Conservation (phyloP, 202 grass and related monocot genomes). For the Carex arenaria region DNA sequence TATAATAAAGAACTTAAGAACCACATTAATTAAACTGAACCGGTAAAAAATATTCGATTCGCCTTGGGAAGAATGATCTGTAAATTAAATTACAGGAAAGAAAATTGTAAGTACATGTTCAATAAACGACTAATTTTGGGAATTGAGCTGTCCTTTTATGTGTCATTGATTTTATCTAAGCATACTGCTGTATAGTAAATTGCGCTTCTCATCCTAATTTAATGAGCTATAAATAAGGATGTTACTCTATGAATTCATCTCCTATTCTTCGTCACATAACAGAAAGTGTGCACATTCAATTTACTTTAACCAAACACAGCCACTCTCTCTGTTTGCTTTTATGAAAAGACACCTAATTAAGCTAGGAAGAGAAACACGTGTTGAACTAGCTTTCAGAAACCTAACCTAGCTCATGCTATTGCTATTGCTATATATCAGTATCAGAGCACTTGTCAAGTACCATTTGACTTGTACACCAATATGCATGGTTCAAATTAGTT, state of each 20-base stretch:
- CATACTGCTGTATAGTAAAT: constrained; percentile 12
- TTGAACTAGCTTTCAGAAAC: constrained; percentile 9
- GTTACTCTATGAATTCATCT: constrained; percentile 15
- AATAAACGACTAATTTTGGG: constrained; percentile 8
- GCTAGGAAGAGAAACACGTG: constrained; percentile 28
- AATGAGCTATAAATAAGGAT: constrained; percentile 18
- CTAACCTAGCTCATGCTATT: not conserved
- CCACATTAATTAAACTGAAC: not conserved
- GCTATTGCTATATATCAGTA: not conserved
- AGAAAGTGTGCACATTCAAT: constrained; percentile 5
- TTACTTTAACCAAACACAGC: not conserved
- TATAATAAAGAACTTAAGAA: not conserved
- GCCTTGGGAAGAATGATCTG: not conserved
- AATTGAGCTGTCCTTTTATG: constrained; percentile 4
- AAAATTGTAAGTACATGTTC: not conserved
- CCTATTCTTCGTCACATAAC: not conserved
- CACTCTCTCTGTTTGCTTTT: not conserved
- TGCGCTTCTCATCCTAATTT: not conserved
- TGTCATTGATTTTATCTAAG: constrained; percentile 20
- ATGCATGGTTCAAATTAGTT: not conserved
- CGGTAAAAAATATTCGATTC: not conserved
- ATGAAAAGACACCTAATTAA: constrained; percentile 25
- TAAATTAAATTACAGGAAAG: not conserved
- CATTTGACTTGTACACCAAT: not conserved
- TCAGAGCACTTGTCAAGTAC: constrained; percentile 9